Evolutionary conservation across 164 flowering plant genomes (phyloP).

Genomic region (Stephania yunnanensis): DNA sequence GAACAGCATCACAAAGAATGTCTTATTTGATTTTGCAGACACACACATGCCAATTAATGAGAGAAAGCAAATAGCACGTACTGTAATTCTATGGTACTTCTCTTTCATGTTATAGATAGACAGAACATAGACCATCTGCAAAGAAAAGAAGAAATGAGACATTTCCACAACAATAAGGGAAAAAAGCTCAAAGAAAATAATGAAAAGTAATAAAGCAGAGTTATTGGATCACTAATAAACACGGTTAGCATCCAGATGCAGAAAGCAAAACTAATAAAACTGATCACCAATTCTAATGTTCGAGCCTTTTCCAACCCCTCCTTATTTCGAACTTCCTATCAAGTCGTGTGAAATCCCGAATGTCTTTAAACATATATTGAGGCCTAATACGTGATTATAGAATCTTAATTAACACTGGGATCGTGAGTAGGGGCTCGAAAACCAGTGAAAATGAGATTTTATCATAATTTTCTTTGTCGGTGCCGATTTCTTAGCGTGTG

Average conservation of each 20-base stretch:
- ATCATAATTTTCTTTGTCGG: no score
- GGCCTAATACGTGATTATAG: no score
- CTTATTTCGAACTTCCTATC: no score
- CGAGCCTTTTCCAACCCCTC: not conserved
- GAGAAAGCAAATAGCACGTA: conserved; percentile 27
- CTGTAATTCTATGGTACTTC: conserved; percentile 84
- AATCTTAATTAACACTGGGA: no score
- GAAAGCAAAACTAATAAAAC: no score
- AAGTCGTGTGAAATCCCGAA: no score
- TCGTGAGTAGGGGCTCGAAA: no score
- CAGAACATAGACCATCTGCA: conserved; percentile 95
- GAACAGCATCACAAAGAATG: conserved; percentile 2
- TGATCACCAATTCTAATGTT: not conserved
- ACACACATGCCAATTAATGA: not conserved
- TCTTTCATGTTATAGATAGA: conserved; percentile 93
- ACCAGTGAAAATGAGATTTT: no score
- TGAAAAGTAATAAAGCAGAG: not conserved
- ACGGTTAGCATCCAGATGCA: no score
- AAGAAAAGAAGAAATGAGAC: conserved; percentile 5
- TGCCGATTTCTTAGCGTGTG: no score
- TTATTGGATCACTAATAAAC: no score
- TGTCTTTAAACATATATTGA: no score
- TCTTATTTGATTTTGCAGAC: not conserved
- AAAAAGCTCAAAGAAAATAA: not conserved
- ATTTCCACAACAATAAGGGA: not conserved